phyloP scores from a whole-genome alignment of 441 rosid species.

The Cnidoscolus chayamansa region DNA sequence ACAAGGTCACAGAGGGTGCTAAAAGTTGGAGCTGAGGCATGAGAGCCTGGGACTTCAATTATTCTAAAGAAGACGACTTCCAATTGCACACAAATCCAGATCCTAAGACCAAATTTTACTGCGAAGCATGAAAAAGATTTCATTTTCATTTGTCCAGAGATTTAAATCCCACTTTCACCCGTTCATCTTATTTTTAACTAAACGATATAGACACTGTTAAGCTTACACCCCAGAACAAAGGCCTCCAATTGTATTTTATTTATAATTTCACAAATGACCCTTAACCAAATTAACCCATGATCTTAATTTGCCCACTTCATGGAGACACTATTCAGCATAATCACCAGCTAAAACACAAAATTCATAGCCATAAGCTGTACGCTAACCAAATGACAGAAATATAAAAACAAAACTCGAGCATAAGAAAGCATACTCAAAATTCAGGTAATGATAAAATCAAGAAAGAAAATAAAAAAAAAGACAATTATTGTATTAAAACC shows the following conservation, averaged over 20 bases:
- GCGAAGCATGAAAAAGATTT: neutral
- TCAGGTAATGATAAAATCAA: neutral
- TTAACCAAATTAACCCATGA: neutral
- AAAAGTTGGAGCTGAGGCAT: neutral
- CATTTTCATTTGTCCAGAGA: neutral
- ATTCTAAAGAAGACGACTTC: neutral
- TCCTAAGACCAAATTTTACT: neutral
- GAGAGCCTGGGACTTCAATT: neutral
- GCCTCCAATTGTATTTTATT: neutral
- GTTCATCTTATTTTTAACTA: neutral
- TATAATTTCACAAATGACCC: neutral
- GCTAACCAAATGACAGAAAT: neutral
- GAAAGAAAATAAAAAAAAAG: neutral
- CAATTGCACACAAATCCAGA: neutral
- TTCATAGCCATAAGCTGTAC: neutral
- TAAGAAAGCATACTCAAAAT: neutral
- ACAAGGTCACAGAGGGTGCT: neutral
- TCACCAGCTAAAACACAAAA: neutral
- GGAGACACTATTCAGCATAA: neutral
- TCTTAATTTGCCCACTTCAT: neutral
- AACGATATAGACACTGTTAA: neutral
- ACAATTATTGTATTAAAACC: constrained; percentile 3
- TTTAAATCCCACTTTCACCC: neutral
- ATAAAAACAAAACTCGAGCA: no score
- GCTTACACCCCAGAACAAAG: neutral